These are phyloP conservation scores for Colletotrichum shisoi DNA, from an alignment of 2,329 filamentous ascomycete genomes.

Conservation along the genomic window DNA sequence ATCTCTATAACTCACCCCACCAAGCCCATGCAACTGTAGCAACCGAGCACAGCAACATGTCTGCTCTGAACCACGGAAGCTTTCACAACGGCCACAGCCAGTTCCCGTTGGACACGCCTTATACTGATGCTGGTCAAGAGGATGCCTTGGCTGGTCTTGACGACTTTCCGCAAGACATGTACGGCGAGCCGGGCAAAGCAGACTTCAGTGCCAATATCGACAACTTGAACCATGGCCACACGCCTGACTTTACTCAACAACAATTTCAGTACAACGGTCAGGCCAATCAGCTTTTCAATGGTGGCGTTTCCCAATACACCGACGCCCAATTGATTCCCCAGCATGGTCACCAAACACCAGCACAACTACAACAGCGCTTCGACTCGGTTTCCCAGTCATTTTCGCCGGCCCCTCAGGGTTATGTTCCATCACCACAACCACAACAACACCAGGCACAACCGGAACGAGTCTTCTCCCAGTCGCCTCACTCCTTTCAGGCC, in stretches of 20 bases:
- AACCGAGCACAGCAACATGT: conserved; percentile 22
- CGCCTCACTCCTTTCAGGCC: conserved; percentile 36
- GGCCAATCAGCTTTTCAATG: conserved; percentile 47
- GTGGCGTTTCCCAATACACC: conserved; percentile 47
- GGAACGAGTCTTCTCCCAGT: conserved; percentile 37
- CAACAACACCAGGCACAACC: conserved; percentile 38
- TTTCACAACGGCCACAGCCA: conserved; percentile 34
- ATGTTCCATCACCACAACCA: conserved; percentile 43
- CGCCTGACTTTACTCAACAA: conserved; percentile 48
- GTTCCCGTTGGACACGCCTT: conserved; percentile 40
- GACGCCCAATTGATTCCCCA: conserved; percentile 49
- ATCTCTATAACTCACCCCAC: conserved; percentile 34
- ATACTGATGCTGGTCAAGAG: conserved; percentile 48
- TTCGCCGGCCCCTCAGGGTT: conserved; percentile 42
- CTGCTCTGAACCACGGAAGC: conserved; percentile 31
- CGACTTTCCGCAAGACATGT: conserved; percentile 51
- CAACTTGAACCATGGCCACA: conserved; percentile 46
- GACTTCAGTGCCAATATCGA: conserved; percentile 44
- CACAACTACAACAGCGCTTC: conserved; percentile 47
- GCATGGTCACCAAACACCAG: conserved; percentile 48
- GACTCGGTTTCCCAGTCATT: conserved; percentile 35
- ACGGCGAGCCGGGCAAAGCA: conserved; percentile 49
- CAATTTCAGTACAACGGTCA: conserved; percentile 49
- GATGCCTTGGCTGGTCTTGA: conserved; percentile 51
- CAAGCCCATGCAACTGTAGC: conserved; percentile 35